A percentile compares a stretch with the other conserved stretches of the same genome.
Evolutionary conservation across 805 yeast species (phyloP).

Genomic region (Wickerhamiella australiensis): DNA sequence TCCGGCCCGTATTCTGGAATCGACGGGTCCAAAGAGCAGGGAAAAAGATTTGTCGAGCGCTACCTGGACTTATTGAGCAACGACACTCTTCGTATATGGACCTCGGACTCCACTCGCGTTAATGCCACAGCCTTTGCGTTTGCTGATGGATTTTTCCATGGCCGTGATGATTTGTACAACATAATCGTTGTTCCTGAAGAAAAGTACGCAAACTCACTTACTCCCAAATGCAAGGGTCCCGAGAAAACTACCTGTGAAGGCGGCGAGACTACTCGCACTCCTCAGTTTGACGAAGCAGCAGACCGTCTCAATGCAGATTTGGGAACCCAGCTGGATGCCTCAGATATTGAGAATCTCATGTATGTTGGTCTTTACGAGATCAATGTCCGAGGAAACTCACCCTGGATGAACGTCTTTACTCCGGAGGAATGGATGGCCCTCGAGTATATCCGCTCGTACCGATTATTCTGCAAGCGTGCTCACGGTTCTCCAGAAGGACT

Average conservation of each 20-base stretch:
- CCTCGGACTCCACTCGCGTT: slow-evolving; percentile 22
- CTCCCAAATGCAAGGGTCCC: slow-evolving; percentile 30
- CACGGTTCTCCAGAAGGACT: slow-evolving; percentile 36
- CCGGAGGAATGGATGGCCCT: slow-evolving; percentile 37
- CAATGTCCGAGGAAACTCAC: slow-evolving; percentile 37
- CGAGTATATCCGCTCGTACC: slow-evolving; percentile 34
- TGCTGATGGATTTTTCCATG: slow-evolving; percentile 48
- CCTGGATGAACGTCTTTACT: slow-evolving; percentile 35
- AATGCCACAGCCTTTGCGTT: slow-evolving; percentile 44
- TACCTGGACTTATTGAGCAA: slow-evolving; percentile 34
- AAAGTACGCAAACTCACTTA: slow-evolving; percentile 43
- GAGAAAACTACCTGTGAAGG: slow-evolving; percentile 5
- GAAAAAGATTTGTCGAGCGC: slow-evolving; percentile 34
- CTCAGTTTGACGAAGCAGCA: slow-evolving; percentile 23
- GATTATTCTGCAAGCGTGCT: slow-evolving; percentile 37
- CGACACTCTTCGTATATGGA: slow-evolving; percentile 35
- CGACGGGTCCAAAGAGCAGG: slow-evolving; percentile 35
- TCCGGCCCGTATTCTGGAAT: slow-evolving; percentile 39
- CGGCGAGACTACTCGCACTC: slow-evolving; percentile 10
- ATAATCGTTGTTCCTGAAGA: slow-evolving; percentile 32
- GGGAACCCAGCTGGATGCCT: slow-evolving; percentile 31
- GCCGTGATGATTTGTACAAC: slow-evolving; percentile 30
- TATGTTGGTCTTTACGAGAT: slow-evolving; percentile 41
- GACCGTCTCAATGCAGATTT: slow-evolving; percentile 25
- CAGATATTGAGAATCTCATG: slow-evolving; percentile 35